A percentile compares a stretch with the other conserved stretches of the same genome.
phyloP scores from a whole-genome alignment of 495 filamentous ascomycete genomes.

The Coniosporium apollinis region DNA sequence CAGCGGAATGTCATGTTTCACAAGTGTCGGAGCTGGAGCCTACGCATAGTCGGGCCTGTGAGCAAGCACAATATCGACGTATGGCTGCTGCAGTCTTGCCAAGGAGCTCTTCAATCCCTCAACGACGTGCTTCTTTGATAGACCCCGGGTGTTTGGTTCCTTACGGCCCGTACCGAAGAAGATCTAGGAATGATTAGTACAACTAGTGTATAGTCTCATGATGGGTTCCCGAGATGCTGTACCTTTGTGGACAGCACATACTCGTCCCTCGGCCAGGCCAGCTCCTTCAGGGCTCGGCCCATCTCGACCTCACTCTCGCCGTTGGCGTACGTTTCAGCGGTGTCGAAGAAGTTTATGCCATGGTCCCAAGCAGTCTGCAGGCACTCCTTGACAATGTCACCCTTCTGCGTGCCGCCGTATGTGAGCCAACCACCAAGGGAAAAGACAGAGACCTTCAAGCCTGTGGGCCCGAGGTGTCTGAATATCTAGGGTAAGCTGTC shows the following conservation, averaged over 20 bases:
- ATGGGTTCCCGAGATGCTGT: background rate
- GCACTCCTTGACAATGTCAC: slow-evolving; percentile 26
- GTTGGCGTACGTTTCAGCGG: slow-evolving; percentile 35
- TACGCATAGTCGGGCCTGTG: slow-evolving; percentile 28
- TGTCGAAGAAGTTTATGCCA: slow-evolving; percentile 36
- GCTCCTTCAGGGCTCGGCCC: slow-evolving; percentile 39
- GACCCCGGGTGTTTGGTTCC: slow-evolving; percentile 32
- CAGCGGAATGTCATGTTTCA: background rate
- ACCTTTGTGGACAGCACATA: slow-evolving; percentile 27
- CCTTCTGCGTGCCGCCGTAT: slow-evolving; percentile 25
- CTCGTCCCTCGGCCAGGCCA: slow-evolving; percentile 30
- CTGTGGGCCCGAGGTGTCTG: slow-evolving; percentile 25
- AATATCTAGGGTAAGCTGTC: slow-evolving; percentile 10
- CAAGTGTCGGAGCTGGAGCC: slow-evolving; percentile 5
- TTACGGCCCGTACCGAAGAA: slow-evolving; percentile 30
- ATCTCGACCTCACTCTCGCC: slow-evolving; percentile 41
- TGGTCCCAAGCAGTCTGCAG: slow-evolving; percentile 35
- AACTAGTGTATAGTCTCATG: background rate
- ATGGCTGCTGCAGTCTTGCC: slow-evolving; percentile 27
- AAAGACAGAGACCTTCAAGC: slow-evolving; percentile 25
- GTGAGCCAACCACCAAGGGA: slow-evolving; percentile 24
- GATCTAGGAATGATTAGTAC: slow-evolving; percentile 6
- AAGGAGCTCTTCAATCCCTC: slow-evolving; percentile 32
- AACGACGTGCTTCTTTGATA: slow-evolving; percentile 30
- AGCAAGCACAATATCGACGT: slow-evolving; percentile 33